A percentile compares a stretch with the other conserved stretches of the same genome.
Evolutionary conservation across 2,329 filamentous ascomycete species (phyloP).

Genomic region (Colletotrichum ledebouriae): DNA sequence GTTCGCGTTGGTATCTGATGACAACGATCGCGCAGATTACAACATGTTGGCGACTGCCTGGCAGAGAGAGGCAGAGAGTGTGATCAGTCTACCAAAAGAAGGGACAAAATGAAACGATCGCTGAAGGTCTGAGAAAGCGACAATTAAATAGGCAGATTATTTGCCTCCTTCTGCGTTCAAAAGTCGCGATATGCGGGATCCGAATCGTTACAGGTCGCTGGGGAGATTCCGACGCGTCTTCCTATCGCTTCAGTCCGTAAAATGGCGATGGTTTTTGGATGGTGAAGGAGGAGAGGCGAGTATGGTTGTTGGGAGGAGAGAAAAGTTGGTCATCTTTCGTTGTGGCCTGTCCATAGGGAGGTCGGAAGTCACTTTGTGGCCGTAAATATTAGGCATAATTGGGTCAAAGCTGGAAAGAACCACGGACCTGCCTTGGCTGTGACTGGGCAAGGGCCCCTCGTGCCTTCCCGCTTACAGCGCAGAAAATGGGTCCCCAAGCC

Average conservation of each 20-base stretch:
- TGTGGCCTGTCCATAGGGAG: conserved; percentile 36
- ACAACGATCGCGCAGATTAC: conserved; percentile 38
- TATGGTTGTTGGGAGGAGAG: conserved; percentile 39
- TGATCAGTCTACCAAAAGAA: conserved; percentile 38
- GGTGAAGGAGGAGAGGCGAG: conserved; percentile 41
- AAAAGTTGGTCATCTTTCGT: conserved; percentile 47
- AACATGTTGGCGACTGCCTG: conserved; percentile 37
- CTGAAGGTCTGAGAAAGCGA: conserved; percentile 19
- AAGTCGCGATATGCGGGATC: conserved; percentile 14
- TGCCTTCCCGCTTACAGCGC: conserved; percentile 30
- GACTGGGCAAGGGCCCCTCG: conserved; percentile 26
- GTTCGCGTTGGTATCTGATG: conserved; percentile 35
- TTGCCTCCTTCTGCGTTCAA: conserved; percentile 30
- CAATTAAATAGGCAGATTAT: conserved; percentile 39
- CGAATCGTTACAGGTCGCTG: conserved; percentile 22
- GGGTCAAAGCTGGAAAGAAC: conserved; percentile 29
- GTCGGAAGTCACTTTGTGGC: conserved; percentile 36
- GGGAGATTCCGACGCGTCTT: conserved; percentile 37
- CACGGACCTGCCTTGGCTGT: conserved; percentile 30
- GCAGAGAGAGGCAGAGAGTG: background rate
- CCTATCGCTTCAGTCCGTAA: conserved; percentile 35
- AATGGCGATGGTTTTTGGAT: conserved; percentile 31
- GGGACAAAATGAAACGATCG: conserved; percentile 36
- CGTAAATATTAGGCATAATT: conserved; percentile 33
- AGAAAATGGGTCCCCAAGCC: conserved; percentile 14